Conservation (phyloP, 352 stramenopile species). For the Sclerospora graminicola region DNA sequence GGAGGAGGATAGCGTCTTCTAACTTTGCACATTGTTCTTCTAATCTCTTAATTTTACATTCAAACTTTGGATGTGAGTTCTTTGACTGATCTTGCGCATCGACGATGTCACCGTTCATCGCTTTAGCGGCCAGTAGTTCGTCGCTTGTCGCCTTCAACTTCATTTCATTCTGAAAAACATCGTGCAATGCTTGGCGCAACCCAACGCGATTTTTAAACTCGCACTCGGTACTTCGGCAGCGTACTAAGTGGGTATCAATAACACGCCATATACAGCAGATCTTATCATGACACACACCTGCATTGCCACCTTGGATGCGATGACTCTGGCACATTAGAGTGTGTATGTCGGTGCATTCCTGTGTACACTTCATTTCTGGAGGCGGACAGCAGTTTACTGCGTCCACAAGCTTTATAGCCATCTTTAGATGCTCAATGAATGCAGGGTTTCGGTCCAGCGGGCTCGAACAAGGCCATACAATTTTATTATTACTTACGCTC, state of each 20-base stretch:
- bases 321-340: constrained; percentile 44
- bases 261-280: constrained; percentile 50
- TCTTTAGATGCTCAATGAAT: constrained; percentile 38
- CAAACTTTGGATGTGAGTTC: constrained; percentile 1
- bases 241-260: constrained; percentile 48
- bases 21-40: constrained; percentile 9
- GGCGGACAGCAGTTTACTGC: constrained; percentile 46
- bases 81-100: neutral
- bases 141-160: constrained; percentile 5
- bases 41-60: constrained; percentile 12
- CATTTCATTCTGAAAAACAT: constrained; percentile 29
- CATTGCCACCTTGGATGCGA: constrained; percentile 6
- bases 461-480: constrained; percentile 11
- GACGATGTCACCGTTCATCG: neutral
- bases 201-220: constrained; percentile 63
- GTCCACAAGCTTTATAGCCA: constrained; percentile 44
- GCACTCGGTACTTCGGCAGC: constrained; percentile 44
- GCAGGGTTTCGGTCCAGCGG: constrained; percentile 3
- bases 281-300: constrained; percentile 36
- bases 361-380: constrained; percentile 26
- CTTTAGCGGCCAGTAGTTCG: constrained; percentile 4
- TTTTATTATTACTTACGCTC: neutral
- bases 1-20: constrained; percentile 13
- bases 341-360: constrained; percentile 36
- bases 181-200: constrained; percentile 52